Conservation (phyloP, 2,329 filamentous ascomycete genomes). For the Cercospora zeina region DNA sequence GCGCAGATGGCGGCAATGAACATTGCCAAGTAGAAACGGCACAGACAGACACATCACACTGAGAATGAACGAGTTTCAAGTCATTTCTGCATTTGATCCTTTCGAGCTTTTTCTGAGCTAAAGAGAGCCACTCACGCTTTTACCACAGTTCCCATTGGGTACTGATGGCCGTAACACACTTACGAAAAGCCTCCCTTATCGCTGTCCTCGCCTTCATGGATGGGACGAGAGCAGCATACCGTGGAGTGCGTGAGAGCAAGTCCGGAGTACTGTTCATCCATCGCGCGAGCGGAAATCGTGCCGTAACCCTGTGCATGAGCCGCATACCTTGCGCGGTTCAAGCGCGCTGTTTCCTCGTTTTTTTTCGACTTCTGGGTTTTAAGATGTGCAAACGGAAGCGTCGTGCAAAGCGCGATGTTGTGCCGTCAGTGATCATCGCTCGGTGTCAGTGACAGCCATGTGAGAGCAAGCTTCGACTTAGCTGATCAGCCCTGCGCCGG, state of each 20-base stretch:
- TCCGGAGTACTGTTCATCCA: background rate
- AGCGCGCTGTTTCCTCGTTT: conserved; percentile 2
- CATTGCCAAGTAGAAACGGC: background rate
- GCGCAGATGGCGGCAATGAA: background rate
- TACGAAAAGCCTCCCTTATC: background rate
- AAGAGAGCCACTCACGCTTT: conserved; percentile 1
- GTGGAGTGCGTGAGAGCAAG: background rate
- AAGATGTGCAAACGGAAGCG: background rate
- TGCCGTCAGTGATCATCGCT: conserved; percentile 7
- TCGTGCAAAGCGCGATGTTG: background rate
- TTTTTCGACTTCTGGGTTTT: background rate
- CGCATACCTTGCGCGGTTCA: conserved; percentile 15
- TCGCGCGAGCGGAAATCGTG: background rate
- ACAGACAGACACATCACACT: background rate
- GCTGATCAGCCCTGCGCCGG: conserved; percentile 7
- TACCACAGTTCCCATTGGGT: background rate
- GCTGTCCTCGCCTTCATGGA: background rate
- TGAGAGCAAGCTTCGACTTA: conserved; percentile 11
- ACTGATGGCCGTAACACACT: background rate
- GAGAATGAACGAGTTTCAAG: background rate
- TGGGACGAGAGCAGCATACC: background rate
- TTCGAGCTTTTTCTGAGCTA: background rate
- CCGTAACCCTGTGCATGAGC: conserved; percentile 1
- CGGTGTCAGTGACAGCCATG: conserved; percentile 12
- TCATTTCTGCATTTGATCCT: background rate